Evolutionary conservation across 805 yeast species (phyloP).

Genomic region (Wickerhamomyces xylosicus): DNA sequence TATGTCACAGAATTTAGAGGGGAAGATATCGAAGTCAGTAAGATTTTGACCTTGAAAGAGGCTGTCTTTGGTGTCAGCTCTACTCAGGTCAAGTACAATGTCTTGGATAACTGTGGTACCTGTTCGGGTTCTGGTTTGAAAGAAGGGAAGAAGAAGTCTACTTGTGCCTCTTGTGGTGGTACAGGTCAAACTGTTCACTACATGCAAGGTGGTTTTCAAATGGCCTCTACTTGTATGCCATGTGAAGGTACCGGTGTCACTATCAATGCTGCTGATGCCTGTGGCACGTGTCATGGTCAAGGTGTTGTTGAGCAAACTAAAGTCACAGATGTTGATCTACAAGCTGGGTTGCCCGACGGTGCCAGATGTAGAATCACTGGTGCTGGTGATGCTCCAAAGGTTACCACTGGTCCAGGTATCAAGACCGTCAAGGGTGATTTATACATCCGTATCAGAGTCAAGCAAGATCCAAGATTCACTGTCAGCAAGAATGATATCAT

Average conservation of each 20-base stretch:
- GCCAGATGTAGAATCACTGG: constrained; percentile 75
- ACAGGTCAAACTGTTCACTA: constrained; percentile 83
- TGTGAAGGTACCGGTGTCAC: constrained; percentile 88
- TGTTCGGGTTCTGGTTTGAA: constrained; percentile 87
- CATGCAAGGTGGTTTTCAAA: constrained; percentile 88
- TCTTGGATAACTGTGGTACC: constrained; percentile 64
- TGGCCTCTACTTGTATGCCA: constrained; percentile 83
- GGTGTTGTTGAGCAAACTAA: constrained; percentile 68
- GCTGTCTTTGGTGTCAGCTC: constrained; percentile 72
- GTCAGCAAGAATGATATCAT: constrained; percentile 60
- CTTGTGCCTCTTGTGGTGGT: constrained; percentile 87
- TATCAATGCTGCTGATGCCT: constrained; percentile 56
- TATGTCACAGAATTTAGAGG: constrained; percentile 78
- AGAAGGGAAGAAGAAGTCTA: constrained; percentile 56
- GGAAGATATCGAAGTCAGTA: constrained; percentile 74
- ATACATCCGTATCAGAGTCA: constrained; percentile 69
- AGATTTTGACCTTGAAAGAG: constrained; percentile 71
- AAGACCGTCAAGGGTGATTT: constrained; percentile 77
- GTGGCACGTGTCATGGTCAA: constrained; percentile 78
- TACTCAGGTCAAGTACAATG: constrained; percentile 55
- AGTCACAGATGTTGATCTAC: constrained; percentile 73
- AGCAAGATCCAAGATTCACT: constrained; percentile 60
- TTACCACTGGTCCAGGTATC: constrained; percentile 63
- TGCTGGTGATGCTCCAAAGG: constrained; percentile 83
- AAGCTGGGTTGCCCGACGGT: constrained; percentile 84